phyloP scores from a whole-genome alignment of 306 rosid genomes.

The Cicer cuneatum region DNA sequence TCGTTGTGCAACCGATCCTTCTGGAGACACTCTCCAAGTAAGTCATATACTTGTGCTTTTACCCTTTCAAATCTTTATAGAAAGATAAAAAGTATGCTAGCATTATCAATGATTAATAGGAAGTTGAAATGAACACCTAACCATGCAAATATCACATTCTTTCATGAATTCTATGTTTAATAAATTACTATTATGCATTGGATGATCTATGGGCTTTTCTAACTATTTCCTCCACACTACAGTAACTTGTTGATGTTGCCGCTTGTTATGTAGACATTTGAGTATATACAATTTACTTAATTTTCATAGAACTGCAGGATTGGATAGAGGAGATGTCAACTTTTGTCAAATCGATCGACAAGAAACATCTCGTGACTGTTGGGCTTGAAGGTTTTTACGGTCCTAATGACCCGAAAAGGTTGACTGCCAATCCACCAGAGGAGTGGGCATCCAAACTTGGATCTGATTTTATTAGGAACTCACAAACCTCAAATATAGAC shows the following conservation, averaged over 20 bases:
- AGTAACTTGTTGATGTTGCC: neutral
- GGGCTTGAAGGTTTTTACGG: slow-evolving; percentile 99
- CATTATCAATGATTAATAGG: slow-evolving; percentile 24
- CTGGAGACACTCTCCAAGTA: slow-evolving; percentile 98
- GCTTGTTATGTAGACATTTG: slow-evolving; percentile 30
- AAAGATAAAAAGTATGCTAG: neutral
- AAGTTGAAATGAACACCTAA: slow-evolving; percentile 18
- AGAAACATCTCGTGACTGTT: slow-evolving; percentile 85
- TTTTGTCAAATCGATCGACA: slow-evolving; percentile 84
- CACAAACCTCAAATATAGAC: slow-evolving; percentile 65
- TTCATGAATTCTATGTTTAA: slow-evolving; percentile 7
- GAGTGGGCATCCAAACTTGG: slow-evolving; percentile 95
- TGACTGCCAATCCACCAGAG: slow-evolving; percentile 82
- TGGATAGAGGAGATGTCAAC: slow-evolving; percentile 99
- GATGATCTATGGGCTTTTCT: slow-evolving; percentile 6
- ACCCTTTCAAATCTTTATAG: slow-evolving; percentile 19
- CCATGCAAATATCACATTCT: slow-evolving; percentile 15
- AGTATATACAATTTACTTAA: slow-evolving; percentile 37
- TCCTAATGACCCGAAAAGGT: slow-evolving; percentile 74
- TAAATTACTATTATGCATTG: neutral
- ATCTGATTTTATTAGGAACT: slow-evolving; percentile 91
- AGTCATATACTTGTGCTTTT: slow-evolving; percentile 45
- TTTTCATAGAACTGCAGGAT: slow-evolving; percentile 66
- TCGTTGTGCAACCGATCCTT: slow-evolving; percentile 89
- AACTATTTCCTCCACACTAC: slow-evolving; percentile 11